Evolutionary conservation across 768 basidiomycete genomes (phyloP).

Genomic region (Amanita exitialis): DNA sequence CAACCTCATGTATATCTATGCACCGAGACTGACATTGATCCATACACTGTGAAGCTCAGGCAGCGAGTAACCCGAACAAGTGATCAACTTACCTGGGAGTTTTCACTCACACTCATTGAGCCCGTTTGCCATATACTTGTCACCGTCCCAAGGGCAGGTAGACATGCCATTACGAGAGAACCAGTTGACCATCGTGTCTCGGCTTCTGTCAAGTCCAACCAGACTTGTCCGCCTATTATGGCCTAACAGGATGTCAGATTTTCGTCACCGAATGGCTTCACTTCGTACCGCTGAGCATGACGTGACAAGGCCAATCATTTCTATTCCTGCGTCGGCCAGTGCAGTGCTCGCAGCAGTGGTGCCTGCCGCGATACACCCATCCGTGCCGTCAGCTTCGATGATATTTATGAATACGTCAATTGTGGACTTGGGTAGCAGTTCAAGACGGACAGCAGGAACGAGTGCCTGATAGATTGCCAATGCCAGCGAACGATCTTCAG

Average conservation of each 20-base stretch:
- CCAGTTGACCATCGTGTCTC: slow-evolving; percentile 53
- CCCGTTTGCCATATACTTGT: slow-evolving; percentile 88
- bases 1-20: slow-evolving; percentile 64
- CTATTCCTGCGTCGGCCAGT: slow-evolving; percentile 87
- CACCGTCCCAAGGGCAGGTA: slow-evolving; percentile 80
- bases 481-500: slow-evolving; percentile 83
- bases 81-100: slow-evolving; percentile 39
- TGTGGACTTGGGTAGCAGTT: slow-evolving; percentile 87
- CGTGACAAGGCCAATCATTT: slow-evolving; percentile 80
- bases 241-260: slow-evolving; percentile 30
- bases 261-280: not conserved
- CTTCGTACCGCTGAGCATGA: slow-evolving; percentile 68
- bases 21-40: slow-evolving; percentile 62
- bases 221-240: slow-evolving; percentile 43
- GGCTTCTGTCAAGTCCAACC: slow-evolving; percentile 73
- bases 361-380: slow-evolving; percentile 80
- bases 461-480: slow-evolving; percentile 82
- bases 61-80: not conserved
- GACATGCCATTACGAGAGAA: slow-evolving; percentile 68
- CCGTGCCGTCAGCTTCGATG: slow-evolving; percentile 88
- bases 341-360: slow-evolving; percentile 84
- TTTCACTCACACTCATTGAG: slow-evolving; percentile 40
- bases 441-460: slow-evolving; percentile 73
- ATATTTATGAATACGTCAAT: slow-evolving; percentile 88
- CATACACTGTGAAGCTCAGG: slow-evolving; percentile 40